Evolutionary conservation across 2,329 filamentous ascomycete genomes (phyloP).

Genomic region (Celoporthe dispersa): DNA sequence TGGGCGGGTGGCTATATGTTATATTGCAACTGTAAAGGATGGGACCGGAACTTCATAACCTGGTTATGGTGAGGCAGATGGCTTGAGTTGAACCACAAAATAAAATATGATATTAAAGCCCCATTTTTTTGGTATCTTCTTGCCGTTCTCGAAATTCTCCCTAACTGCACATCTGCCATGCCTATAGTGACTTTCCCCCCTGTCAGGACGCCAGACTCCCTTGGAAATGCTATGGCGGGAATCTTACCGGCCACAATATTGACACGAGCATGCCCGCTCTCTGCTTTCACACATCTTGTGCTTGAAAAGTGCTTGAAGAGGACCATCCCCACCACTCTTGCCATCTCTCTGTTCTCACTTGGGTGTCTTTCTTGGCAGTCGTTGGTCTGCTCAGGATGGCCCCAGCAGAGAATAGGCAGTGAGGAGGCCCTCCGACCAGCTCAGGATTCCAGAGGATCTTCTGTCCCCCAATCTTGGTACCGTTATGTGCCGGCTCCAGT

Average conservation of each 20-base stretch:
- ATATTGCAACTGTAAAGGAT: constrained; percentile 25
- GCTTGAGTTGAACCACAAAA: constrained; percentile 14
- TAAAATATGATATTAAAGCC: constrained; percentile 20
- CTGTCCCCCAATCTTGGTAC: not conserved
- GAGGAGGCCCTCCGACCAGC: not conserved
- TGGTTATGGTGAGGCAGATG: constrained; percentile 4
- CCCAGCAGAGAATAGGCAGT: not conserved
- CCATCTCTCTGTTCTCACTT: not conserved
- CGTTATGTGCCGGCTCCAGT: not conserved
- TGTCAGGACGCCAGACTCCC: constrained; percentile 25
- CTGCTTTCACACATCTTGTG: not conserved
- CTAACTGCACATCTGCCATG: not conserved
- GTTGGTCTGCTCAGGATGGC: not conserved
- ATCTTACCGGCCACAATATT: not conserved
- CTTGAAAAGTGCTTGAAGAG: too few relatives aligned
- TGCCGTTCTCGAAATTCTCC: too few relatives aligned
- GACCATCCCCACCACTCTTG: not conserved
- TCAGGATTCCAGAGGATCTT: not conserved
- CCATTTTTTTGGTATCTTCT: not conserved
- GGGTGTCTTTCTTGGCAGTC: not conserved
- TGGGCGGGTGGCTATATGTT: not conserved
- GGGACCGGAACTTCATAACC: constrained; percentile 11
- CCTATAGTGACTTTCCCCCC: not conserved
- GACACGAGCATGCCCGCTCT: not conserved
- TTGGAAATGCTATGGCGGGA: not conserved